Evolutionary conservation across 805 yeast genomes (phyloP), one percentile per base, ranked within the genome.

Genomic region (Allodekkera sacchari): DNA sequence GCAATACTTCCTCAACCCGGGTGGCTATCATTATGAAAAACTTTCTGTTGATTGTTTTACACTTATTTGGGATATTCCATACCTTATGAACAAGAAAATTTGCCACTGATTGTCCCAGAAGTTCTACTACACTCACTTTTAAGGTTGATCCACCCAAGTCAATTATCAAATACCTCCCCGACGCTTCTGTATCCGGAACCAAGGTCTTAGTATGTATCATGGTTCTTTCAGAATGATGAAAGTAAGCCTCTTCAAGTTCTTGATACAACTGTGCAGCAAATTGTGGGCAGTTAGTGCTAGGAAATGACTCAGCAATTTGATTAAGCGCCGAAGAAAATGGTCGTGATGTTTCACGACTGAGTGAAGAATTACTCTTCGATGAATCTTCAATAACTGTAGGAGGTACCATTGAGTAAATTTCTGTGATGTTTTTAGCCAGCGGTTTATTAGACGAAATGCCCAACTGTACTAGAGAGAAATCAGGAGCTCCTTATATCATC

Each of bases 111-210:
- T 27, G 21, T 6, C 31, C 31, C 7, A 29, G 5, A 12, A 50
- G 32, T 10, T 36, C 30, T 8, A 53, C 37, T 5, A 53, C 25
- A 5, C 48, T 50, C 6, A 66, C 53, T 24, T 76, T 53, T 13
- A 71, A 47, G 1, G 78, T 72, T 1, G 73, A 64, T 2, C 78
- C 79, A 7, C 79, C 79, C 30, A 73, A 48, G 39, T 73, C 79
- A 14, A 73, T 54, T 18, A 58, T 68, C 44, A 63, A 58, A 50
- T 36, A 67, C 5, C 28, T 23, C 6, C 50, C 51, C 6, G 9
- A 7, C 20, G 22, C 32, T 16, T n/a, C 12, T 3, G 21, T 14
- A n/a, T 26, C 12, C 15, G 32, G 32, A 30, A 22, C 11, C 9
- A 12, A 9, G 12, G 27, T 16, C 14, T 15, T 16, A 7, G 27